Evolutionary conservation across 2,329 filamentous ascomycete species (phyloP), one percentile per base, ranked within the genome.

Genomic region (Corinectria fuckeliana): DNA sequence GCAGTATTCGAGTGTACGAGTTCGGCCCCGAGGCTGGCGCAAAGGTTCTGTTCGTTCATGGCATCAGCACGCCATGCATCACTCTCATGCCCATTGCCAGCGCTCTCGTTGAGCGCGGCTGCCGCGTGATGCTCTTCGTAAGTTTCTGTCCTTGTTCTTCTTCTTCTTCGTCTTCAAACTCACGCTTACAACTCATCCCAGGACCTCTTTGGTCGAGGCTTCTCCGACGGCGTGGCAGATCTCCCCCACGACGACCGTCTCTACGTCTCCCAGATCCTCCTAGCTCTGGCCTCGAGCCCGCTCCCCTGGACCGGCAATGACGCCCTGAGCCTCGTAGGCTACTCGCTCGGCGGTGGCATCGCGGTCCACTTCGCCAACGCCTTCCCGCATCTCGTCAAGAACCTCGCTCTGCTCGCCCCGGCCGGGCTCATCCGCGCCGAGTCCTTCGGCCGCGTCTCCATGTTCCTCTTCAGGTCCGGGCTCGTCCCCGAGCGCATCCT

Each of bases 281-380:
- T 91, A 25, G 90, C 84, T 13, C 78, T 94, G 10, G 82, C 85
- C 23, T 92, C 90, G 1, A 93, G 90, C 2, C 81, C 85, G 0
- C 77, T 94, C 3, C 67, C 86, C 13, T 93, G 90, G 90, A 88
- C 85, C 0, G 84, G 86, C 41, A 63, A 71, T 13, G 69, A 73
- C 41, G 82, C 80, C 47, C 87, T 95, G 71, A 83, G 83, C 47
- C 75, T 96, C 18, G 77, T 93, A 11, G 92, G 92, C 10, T 96
- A 95, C 76, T 93, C 90, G 0, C 83, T 96, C 1, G 92, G 92
- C 57, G 92, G 92, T 45, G 91, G 90, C 51, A 88, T 96, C 55
- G 87, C 88, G 4, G 86, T 88, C 5, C 85, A 88, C 60, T 94
- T 96, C 71, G 86, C 91, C 6, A 85, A 85, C 9, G 84, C 88